These are phyloP conservation scores for Pythium diclinum DNA, from an alignment of 352 stramenopile species.

Conservation along the genomic window DNA sequence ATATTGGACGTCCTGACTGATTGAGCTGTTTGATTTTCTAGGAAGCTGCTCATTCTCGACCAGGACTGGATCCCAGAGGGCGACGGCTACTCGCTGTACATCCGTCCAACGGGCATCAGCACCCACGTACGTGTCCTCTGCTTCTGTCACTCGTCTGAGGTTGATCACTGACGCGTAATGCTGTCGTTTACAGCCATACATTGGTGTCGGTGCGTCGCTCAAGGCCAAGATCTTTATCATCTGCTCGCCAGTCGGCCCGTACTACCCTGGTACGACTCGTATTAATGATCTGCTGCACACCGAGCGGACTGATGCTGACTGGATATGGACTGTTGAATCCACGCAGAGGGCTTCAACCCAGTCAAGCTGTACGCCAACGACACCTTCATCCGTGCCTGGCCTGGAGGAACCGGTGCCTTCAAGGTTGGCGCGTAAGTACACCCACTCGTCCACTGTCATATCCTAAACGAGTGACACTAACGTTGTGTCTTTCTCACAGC, in stretches of 20 bases:
- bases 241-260: conserved; percentile 95
- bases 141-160: background rate
- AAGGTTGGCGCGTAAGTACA: conserved; percentile 88
- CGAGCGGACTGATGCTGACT: background rate
- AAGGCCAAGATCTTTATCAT: conserved; percentile 95
- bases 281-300: background rate
- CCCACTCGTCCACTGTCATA: background rate
- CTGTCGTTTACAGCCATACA: conserved; percentile 60
- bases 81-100: conserved; percentile 96
- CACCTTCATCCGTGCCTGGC: conserved; percentile 94
- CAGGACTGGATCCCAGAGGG: conserved; percentile 92
- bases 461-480: background rate
- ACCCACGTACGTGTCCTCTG: conserved; percentile 48
- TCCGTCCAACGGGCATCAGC: conserved; percentile 93
- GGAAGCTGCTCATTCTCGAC: conserved; percentile 78
- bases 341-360: conserved; percentile 84
- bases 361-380: conserved; percentile 91
- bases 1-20: background rate
- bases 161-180: background rate
- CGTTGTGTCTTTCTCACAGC: conserved; percentile 13
- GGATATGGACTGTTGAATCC: background rate
- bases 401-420: conserved; percentile 90
- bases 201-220: conserved; percentile 87
- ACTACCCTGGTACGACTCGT: conserved; percentile 84
- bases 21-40: conserved; percentile 23